Base-by-base conservation (phyloP, 2,329 filamentous ascomycete genomes). In the Colletotrichum zoysiae region DNA sequence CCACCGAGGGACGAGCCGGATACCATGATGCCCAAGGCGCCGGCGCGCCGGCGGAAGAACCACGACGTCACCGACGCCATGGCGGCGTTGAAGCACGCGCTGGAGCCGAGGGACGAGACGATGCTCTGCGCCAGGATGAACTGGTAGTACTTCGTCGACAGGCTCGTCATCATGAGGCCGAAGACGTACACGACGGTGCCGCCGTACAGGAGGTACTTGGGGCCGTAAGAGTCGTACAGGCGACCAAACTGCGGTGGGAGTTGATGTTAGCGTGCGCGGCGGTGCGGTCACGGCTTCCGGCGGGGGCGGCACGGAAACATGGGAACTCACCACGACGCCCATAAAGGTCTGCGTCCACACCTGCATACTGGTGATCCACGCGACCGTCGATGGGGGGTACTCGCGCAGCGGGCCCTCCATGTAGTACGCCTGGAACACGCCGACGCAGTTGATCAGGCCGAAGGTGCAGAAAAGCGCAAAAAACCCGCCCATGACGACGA, bases 201-300 rank as follows among this genome's bases (percentile, higher is more conserved):
- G 63, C 80, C 75, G 23, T 86, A 73, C 18, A 92, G 81, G 5
- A 93, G 81, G 70, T 83, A 87, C 50, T 85, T 84, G 0, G 91
- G 90, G 1, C 92, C 92, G 74, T 89, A 88, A 74, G 84, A 87
- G 78, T 94, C 92, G 75, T 88, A 92, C 14, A 92, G 58, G 51
- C 87, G 88, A 1, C 92, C 92, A 62, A 83, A 90, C 69, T 79
- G 70, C 57, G 65, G 20, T 5, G 18, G 18, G 1, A n/a, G n/a
- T n/a, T n/a, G n/a, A 9, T n/a, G 44, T 46, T n/a, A 46, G 44
- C 20, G 20, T 0, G 8, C 44, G 40, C 40, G 16, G 40, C 40
- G 16, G 40, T 16, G 14, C 40, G 5, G 16, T 20, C 1, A 20
- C 42, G 18, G 18, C 18, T 20, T 44, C 42, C 42, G 42, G 42